Evolutionary conservation across 352 stramenopile genomes (phyloP).

Genomic region (Phytophthora sojae): DNA sequence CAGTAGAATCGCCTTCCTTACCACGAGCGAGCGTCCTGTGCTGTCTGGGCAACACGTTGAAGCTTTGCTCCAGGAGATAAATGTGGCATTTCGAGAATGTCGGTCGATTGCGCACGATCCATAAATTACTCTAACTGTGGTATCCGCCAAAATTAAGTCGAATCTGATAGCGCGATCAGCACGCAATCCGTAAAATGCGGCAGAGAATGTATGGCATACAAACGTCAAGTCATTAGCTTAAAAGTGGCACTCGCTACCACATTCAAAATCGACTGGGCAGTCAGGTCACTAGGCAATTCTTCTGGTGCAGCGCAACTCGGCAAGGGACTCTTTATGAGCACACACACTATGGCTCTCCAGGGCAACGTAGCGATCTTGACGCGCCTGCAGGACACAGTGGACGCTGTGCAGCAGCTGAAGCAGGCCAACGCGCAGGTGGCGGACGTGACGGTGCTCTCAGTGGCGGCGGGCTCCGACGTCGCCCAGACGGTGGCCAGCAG

Average conservation of each 20-base stretch:
- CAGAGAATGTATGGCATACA: slow-evolving; percentile 3
- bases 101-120: slow-evolving; percentile 15
- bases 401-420: slow-evolving; percentile 58
- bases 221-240: background rate
- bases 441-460: slow-evolving; percentile 55
- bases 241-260: background rate
- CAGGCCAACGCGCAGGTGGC: slow-evolving; percentile 44
- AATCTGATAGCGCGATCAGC: slow-evolving; percentile 19
- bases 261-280: slow-evolving; percentile 17
- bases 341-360: slow-evolving; percentile 44
- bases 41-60: slow-evolving; percentile 2
- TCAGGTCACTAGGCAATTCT: slow-evolving; percentile 29
- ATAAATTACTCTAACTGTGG: slow-evolving; percentile 1
- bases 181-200: background rate
- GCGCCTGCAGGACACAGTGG: slow-evolving; percentile 46
- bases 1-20: background rate
- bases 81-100: slow-evolving; percentile 16
- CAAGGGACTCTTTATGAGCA: slow-evolving; percentile 9
- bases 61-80: slow-evolving; percentile 12
- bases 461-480: slow-evolving; percentile 51
- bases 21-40: background rate
- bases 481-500: slow-evolving; percentile 47
- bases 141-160: background rate
- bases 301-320: slow-evolving; percentile 23
- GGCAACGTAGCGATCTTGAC: slow-evolving; percentile 66